These are phyloP conservation scores for Populus tomentosa DNA, from an alignment of 441 rosid species.

Conservation along the genomic window DNA sequence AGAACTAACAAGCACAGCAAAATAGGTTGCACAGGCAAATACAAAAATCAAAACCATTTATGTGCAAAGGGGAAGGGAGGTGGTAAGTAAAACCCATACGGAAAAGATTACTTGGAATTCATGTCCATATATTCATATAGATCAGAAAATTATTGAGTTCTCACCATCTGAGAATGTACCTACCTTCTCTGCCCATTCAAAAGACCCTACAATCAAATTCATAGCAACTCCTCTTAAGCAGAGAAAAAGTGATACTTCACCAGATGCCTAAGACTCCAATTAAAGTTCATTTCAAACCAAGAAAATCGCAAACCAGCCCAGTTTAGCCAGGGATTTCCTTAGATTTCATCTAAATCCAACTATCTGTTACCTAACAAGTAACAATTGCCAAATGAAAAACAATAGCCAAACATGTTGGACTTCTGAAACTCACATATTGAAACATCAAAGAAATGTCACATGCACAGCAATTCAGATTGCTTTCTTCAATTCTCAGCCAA, in stretches of 20 bases:
- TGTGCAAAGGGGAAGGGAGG: not conserved
- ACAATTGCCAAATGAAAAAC: no score
- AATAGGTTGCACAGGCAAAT: not conserved
- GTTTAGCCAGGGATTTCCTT: no score
- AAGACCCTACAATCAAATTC: not conserved
- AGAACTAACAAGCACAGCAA: not conserved
- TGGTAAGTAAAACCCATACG: not conserved
- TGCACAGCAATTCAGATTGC: not conserved
- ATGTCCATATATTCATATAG: not conserved
- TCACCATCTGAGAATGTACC: not conserved
- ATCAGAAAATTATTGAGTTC: not conserved
- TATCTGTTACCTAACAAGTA: no score
- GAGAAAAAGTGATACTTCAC: not conserved
- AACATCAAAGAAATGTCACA: not conserved
- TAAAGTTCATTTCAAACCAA: not conserved
- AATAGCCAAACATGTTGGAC: not conserved
- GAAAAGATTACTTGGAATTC: not conserved
- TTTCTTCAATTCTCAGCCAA: not conserved
- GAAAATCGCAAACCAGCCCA: not conserved
- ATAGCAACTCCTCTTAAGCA: not conserved
- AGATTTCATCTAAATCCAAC: no score
- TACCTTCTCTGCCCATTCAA: not conserved
- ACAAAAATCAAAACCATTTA: not conserved
- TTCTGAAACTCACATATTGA: not conserved
- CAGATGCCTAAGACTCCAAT: not conserved